Percentiles rank a stretch among this genome's conserved stretches.
Evolutionary conservation across 163 green algal genomes (phyloP).

Genomic region (Botryococcus braunii): DNA sequence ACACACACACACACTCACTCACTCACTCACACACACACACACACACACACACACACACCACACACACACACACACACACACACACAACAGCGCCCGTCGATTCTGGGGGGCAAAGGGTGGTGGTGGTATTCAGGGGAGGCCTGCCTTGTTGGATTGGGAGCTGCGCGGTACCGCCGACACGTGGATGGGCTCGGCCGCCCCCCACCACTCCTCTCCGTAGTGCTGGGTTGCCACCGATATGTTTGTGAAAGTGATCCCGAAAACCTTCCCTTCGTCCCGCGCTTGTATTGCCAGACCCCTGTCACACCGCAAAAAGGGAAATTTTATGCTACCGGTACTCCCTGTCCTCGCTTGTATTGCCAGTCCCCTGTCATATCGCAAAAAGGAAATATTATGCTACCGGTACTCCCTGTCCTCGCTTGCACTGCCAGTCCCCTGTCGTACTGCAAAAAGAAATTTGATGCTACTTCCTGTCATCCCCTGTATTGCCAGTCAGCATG

Average conservation of each 20-base stretch:
- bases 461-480: no score
- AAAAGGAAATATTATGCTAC: no score
- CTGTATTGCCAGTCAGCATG: not conserved
- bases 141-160: not conserved
- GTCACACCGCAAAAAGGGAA: not conserved
- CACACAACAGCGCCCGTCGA: no score
- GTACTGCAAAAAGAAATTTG: not conserved
- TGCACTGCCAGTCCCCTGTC: constrained; percentile 3
- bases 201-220: not conserved
- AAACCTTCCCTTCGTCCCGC: constrained; percentile 3
- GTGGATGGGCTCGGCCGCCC: constrained; percentile 3
- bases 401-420: no score
- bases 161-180: constrained; percentile 2
- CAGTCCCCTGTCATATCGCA: not conserved
- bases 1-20: no score
- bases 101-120: no score
- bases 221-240: constrained; percentile 1
- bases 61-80: no score
- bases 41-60: no score
- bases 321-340: no score
- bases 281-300: constrained; percentile 2
- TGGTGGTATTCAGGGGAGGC: no score
- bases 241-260: constrained; percentile 3
- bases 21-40: no score
- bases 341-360: not conserved